Evolutionary conservation across 2,329 filamentous ascomycete genomes (phyloP), one percentile per base, ranked within the genome.

Genomic region (Huntiella bhutanensis): DNA sequence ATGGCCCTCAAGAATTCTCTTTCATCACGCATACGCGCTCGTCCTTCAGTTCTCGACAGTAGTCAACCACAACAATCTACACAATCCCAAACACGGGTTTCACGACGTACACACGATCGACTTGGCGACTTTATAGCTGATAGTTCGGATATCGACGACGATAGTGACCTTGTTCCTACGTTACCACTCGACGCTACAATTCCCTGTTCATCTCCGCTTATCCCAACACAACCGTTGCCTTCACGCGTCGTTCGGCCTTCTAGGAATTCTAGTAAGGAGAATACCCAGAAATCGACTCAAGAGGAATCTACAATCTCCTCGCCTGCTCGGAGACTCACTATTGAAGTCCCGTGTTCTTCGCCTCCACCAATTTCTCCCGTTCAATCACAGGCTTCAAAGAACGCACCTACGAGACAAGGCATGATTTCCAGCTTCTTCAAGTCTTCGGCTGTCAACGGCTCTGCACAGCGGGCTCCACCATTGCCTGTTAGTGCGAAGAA

Each of bases 301-400:
- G 33, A 61, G 38, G 34, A 59, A 39, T 62, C 62, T 17, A 66
- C 68, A 5, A 70, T 70, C 0, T 64, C 65, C 6, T 46, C 43
- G 7, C 54, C 60, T 19, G 64, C 65, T 33, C 55, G 65, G 13
- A 16, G 34, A 16, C 41, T 39, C 2, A 13, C 35, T 6, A 58
- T 95, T 47, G 87, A 94, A 59, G 87, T 95, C 3, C 78, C 80
- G 28, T 83, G 84, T n/a, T 95, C 87, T 3, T 95, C 88, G 1
- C 87, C 86, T 78, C 48, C 35, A 6, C 39, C 22, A 15, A 16
- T 33, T 4, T 12, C 34, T 12, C 36, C 36, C 13, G 40, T 43
- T 12, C 11, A 3, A 8, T 11, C 17, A 13, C 15, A 40, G 16
- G 1, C 17, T 10, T 8, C 17, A 17, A 39, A 39, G 13, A 15